Evolutionary conservation across 805 yeast species (phyloP).

Genomic region (Candida alai): DNA sequence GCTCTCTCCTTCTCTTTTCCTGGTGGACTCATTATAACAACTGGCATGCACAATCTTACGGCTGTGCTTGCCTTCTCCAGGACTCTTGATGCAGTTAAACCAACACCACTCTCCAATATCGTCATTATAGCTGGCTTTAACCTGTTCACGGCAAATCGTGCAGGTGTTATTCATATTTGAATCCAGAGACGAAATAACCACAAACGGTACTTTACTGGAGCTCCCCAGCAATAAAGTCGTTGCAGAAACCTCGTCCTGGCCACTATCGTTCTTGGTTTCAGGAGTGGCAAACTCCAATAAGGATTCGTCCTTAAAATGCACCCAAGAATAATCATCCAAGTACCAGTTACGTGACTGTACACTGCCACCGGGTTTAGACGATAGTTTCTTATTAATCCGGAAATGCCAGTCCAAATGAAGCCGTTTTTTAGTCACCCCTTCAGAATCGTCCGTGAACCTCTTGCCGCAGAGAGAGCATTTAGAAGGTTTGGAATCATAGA

Average conservation of each 20-base stretch:
- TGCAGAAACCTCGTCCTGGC: not conserved
- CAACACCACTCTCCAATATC: slow-evolving; percentile 47
- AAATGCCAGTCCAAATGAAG: slow-evolving; percentile 95
- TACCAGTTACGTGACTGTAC: slow-evolving; percentile 84
- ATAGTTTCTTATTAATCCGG: slow-evolving; percentile 75
- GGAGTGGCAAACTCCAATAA: slow-evolving; percentile 33
- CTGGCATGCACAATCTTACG: slow-evolving; percentile 38
- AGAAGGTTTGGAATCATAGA: slow-evolving; percentile 61
- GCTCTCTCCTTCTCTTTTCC: slow-evolving; percentile 29
- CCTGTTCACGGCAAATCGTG: slow-evolving; percentile 38
- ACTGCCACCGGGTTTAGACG: slow-evolving; percentile 9
- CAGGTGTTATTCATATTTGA: slow-evolving; percentile 48
- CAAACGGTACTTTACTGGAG: slow-evolving; percentile 34
- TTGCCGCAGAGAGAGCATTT: slow-evolving; percentile 91
- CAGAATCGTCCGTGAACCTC: slow-evolving; percentile 61
- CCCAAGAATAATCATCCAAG: slow-evolving; percentile 69
- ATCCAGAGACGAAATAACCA: slow-evolving; percentile 63
- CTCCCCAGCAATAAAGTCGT: not conserved
- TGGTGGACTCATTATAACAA: slow-evolving; percentile 37
- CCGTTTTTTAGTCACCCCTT: slow-evolving; percentile 51
- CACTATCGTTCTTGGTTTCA: slow-evolving; percentile 4
- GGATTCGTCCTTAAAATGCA: slow-evolving; percentile 64
- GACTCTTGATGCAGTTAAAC: slow-evolving; percentile 35
- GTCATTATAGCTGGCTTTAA: slow-evolving; percentile 41
- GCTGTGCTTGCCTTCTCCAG: slow-evolving; percentile 30